Percentiles rank a stretch among this genome's conserved stretches.
Conservation (phyloP, 208 protist genomes). For the Hexamita inflata region DNA sequence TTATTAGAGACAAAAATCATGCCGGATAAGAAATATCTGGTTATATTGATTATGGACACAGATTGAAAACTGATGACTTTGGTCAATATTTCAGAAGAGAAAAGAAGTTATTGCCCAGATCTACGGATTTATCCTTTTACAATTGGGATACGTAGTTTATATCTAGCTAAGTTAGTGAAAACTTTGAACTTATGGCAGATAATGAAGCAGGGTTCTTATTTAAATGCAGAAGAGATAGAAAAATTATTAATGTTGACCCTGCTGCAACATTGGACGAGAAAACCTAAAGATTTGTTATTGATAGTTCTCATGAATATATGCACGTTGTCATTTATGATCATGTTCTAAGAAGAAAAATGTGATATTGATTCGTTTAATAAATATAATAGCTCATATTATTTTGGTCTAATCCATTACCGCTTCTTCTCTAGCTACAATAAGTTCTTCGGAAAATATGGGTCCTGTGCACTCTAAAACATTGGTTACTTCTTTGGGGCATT, state of each 20-base stretch:
- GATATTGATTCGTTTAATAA: background rate
- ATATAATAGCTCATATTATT: no score
- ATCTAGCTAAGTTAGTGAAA: conserved; percentile 45
- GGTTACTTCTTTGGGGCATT: no score
- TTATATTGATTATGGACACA: conserved; percentile 89
- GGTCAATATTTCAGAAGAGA: conserved; percentile 62
- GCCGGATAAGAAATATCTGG: conserved; percentile 83
- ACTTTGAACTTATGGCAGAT: conserved; percentile 85
- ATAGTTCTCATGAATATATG: conserved; percentile 77
- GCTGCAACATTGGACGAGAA: conserved; percentile 70
- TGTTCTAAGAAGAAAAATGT: conserved; percentile 49
- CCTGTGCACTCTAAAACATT: no score
- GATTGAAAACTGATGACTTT: conserved; percentile 72
- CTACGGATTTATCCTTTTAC: conserved; percentile 84
- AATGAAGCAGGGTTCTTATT: conserved; percentile 78
- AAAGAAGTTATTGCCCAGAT: conserved; percentile 70
- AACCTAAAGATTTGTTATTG: conserved; percentile 66
- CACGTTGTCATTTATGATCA: conserved; percentile 63
- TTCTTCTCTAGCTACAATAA: no score
- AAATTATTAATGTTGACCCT: conserved; percentile 85
- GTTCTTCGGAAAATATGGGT: no score
- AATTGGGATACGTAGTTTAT: conserved; percentile 79
- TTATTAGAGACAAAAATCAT: conserved; percentile 70
- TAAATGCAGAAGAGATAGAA: conserved; percentile 89
- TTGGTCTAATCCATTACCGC: no score